These are phyloP conservation scores for Metschnikowia anglica DNA, from an alignment of 805 yeast genomes.

Conservation along the genomic window DNA sequence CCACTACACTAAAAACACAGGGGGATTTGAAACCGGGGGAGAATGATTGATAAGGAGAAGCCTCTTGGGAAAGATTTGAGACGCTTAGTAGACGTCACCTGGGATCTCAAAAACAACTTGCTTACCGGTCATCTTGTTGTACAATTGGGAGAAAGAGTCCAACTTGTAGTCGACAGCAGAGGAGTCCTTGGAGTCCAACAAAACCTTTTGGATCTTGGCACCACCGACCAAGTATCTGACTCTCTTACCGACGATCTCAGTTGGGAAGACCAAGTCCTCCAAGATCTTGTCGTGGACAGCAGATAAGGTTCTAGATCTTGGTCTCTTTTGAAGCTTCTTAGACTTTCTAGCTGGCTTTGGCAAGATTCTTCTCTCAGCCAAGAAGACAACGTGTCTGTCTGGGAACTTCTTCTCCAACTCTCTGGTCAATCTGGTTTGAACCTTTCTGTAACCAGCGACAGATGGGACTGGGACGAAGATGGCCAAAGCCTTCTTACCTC, in stretches of 20 bases:
- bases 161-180: slow-evolving; percentile 96
- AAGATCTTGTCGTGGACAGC: slow-evolving; percentile 98
- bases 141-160: slow-evolving; percentile 98
- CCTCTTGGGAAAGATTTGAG: slow-evolving; percentile 7
- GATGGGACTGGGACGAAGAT: slow-evolving; percentile 98
- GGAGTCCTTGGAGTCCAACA: slow-evolving; percentile 97
- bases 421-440: slow-evolving; percentile 95
- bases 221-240: slow-evolving; percentile 99
- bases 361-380: slow-evolving; percentile 99
- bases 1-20: slow-evolving; percentile 24
- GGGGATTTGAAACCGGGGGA: slow-evolving; percentile 14
- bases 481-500: slow-evolving; percentile 98
- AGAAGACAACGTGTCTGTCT: slow-evolving; percentile 98
- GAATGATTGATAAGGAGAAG: slow-evolving; percentile 10
- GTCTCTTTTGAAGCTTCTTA: slow-evolving; percentile 96
- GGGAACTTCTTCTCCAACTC: slow-evolving; percentile 99
- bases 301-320: slow-evolving; percentile 98
- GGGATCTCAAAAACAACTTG: slow-evolving; percentile 96
- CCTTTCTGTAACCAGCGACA: slow-evolving; percentile 90
- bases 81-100: slow-evolving; percentile 43
- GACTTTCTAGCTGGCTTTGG: slow-evolving; percentile 98
- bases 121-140: slow-evolving; percentile 98
- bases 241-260: slow-evolving; percentile 99
- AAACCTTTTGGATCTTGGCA: slow-evolving; percentile 95
- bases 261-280: slow-evolving; percentile 99